Percentiles rank a stretch among this genome's conserved stretches.
phyloP scores from a whole-genome alignment of 1,284 basidiomycete species.

The Papiliotrema terrestris region DNA sequence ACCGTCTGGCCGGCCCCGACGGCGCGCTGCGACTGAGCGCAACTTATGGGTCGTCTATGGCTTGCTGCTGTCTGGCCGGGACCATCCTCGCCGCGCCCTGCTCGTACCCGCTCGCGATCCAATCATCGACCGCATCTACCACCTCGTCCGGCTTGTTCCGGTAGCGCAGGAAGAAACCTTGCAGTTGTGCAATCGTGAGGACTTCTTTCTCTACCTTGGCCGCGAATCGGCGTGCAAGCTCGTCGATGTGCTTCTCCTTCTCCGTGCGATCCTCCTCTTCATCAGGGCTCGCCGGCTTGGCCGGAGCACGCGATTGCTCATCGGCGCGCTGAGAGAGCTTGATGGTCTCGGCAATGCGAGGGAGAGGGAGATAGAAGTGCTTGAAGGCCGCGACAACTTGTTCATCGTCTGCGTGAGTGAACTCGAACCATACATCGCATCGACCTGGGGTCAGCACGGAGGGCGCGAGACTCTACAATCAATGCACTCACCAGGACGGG shows the following conservation, averaged over 20 bases:
- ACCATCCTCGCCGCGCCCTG: conserved; percentile 3
- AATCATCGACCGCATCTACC: conserved; percentile 58
- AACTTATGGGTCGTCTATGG: too few species aligned
- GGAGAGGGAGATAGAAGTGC: conserved; percentile 63
- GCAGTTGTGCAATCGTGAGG: conserved; percentile 68
- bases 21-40: too few species aligned
- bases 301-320: too few species aligned
- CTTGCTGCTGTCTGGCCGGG: too few species aligned
- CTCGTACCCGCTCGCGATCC: conserved; percentile 53
- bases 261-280: too few species aligned
- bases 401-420: conserved; percentile 74
- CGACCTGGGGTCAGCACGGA: conserved; percentile 58
- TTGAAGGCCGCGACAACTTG: conserved; percentile 64
- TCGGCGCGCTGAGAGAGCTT: too few species aligned
- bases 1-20: too few species aligned
- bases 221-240: conserved; percentile 60
- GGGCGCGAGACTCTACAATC: not conserved
- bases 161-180: conserved; percentile 69
- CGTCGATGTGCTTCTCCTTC: conserved; percentile 45
- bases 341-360: too few species aligned
- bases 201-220: conserved; percentile 60
- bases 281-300: too few species aligned
- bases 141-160: conserved; percentile 62
- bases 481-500: conserved; percentile 45
- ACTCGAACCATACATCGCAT: conserved; percentile 85